Evolutionary conservation across 768 basidiomycete species (phyloP), one percentile per base, ranked within the genome.

Genomic region (Fomitopsis serialis): DNA sequence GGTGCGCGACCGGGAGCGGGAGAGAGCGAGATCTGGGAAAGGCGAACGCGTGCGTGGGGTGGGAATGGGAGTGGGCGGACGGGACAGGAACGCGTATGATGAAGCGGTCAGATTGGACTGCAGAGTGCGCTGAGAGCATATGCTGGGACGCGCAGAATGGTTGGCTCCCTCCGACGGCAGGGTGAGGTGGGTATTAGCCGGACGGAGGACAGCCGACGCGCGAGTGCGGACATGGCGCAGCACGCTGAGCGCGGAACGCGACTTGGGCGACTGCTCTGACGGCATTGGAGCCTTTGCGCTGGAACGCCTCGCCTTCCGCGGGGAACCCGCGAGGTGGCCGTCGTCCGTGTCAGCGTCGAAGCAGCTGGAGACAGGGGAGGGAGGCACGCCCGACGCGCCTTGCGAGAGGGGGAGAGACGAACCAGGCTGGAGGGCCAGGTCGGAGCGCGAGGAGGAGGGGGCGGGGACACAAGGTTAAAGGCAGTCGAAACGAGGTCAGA

Each of bases 401-500:
- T 24, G 29, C 17, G 47, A 23, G 29, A 21, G 47, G 19, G 7
- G 13, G 27, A 15, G 34, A 13, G 45, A 36, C 17, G 24, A 25
- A 50, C 24, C 50, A 17, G 46, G 52, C 52, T 24, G 36, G 45
- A 34, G 37, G 40, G 37, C 46, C n/a, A 15, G 50, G 42, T 7
- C 45, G 27, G 35, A 24, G 50, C 52, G 52, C 1, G 52, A 34
- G 27, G 46, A 32, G 11, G 29, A 32, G 5, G 5, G 29, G 29
- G 43, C 45, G 29, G 36, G 37, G 52, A 27, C 40, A 10, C 46
- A 29, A 61, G 57, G 52, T 62, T 58, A 58, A 63, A 64, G 11
- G 63, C 65, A 52, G 57, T 52, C n/a, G 54, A 50, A 54, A 66
- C 54, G 60, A 66, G 63, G 51, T 60, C 61, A 54, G 59, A 59